Percentiles rank a stretch among this genome's conserved stretches.
phyloP scores from a whole-genome alignment of 306 rosid genomes.

The Quercus engelmannii region DNA sequence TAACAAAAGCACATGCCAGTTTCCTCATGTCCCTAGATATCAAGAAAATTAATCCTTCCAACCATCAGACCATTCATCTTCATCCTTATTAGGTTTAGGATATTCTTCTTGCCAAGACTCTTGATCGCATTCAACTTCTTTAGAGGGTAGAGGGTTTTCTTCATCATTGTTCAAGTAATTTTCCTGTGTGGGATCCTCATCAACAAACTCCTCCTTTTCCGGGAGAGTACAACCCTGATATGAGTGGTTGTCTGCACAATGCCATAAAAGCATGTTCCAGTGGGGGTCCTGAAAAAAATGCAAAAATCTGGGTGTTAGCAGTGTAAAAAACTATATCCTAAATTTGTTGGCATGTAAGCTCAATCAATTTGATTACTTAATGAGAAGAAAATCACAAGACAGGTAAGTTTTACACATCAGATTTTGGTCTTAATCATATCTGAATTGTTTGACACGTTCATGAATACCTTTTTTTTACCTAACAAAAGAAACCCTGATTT shows the following conservation, averaged over 20 bases:
- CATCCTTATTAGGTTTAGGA: slow-evolving; percentile 44
- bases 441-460: background rate
- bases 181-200: slow-evolving; percentile 28
- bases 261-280: slow-evolving; percentile 89
- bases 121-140: slow-evolving; percentile 25
- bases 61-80: slow-evolving; percentile 89
- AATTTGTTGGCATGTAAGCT: background rate
- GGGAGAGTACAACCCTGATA: slow-evolving; percentile 79
- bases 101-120: slow-evolving; percentile 26
- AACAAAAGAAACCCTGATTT: background rate
- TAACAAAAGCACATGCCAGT: too few species aligned
- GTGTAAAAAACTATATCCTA: slow-evolving; percentile 2
- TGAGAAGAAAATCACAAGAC: background rate
- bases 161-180: slow-evolving; percentile 9
- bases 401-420: background rate
- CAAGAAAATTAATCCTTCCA: slow-evolving; percentile 47
- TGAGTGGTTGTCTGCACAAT: slow-evolving; percentile 69
- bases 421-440: background rate
- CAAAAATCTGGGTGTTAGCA: background rate
- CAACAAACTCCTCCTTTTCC: slow-evolving; percentile 41
- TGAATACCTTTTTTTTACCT: background rate
- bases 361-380: background rate
- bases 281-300: slow-evolving; percentile 53
- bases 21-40: background rate
- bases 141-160: slow-evolving; percentile 13